Evolutionary conservation across 1,139 yeast species (phyloP), one percentile per base, ranked within the genome.

Genomic region (Chernovozyma aurita): DNA sequence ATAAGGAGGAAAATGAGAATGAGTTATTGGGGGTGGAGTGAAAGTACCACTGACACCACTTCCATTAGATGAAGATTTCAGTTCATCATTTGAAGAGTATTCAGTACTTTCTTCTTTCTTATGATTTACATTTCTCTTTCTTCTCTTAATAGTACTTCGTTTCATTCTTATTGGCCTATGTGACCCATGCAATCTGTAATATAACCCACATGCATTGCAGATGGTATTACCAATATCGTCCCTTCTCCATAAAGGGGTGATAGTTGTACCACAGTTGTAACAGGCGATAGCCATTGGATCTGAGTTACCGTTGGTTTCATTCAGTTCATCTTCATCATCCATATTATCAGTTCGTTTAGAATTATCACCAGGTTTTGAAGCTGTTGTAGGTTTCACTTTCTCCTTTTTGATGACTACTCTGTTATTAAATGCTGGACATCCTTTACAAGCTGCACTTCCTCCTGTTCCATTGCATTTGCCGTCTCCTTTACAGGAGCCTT

Each of bases 401-500:
- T 56, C 39, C 16, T 39, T 37, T 20, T 55, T 50, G 18, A 70
- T 49, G 24, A 73, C 69, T 30, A 80, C 68, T 37, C 94, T 68
- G 59, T 85, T 85, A 52, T 85, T 84, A 53, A 59, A 84, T 3
- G 92, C 88, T 2, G 95, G 94, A 53, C 95, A 85, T 4, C 90
- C 88, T 44, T 79, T 71, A 55, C 95, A 85, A 2, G 87, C 87
- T 3, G 73, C 73, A 2, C 88, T 63, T 2, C 95, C 95, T 4
- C 95, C 95, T 1, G 92, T 85, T 2, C 95, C 95, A 50, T 85
- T 85, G 57, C 95, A 85, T 43, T 80, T 70, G 4, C 95, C 95
- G 49, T 83, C 86, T 9, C 95, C 95, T 40, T 80, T 78, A 51
- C 95, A 85, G 4, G 85, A 73, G 0, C 95, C 95, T 26, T 60